A percentile compares a stretch with the other conserved stretches of the same genome.
Conservation (phyloP, 306 rosid species). For the Ceratonia siliqua region DNA sequence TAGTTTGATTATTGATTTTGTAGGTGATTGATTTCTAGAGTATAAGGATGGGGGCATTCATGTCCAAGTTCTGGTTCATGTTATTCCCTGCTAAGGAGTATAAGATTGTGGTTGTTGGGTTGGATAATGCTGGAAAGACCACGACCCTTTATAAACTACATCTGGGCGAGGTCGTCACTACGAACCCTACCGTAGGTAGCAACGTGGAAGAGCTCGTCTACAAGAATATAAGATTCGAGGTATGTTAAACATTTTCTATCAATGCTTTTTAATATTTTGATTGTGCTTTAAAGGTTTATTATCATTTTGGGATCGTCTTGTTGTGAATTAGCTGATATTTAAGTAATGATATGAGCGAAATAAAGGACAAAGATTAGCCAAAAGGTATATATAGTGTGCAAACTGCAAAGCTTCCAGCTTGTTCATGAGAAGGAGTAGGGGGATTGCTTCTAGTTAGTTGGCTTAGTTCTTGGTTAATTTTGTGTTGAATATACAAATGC, state of each 20-base stretch:
- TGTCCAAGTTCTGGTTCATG: conserved; percentile 90
- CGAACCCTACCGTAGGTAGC: conserved; percentile 97
- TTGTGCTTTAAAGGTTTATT: conserved; percentile 15
- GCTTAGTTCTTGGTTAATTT: not conserved
- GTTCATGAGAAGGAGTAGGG: not conserved
- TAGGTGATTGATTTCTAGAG: conserved; percentile 31
- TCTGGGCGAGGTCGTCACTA: conserved; percentile 96
- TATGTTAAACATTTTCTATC: conserved; percentile 6
- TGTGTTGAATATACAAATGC: not conserved
- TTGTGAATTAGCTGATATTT: not conserved
- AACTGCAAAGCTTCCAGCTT: not conserved
- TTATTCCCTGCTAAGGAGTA: conserved; percentile 89
- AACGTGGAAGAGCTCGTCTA: conserved; percentile 97
- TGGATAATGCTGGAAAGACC: conserved; percentile 97
- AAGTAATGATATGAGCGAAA: not conserved
- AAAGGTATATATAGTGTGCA: not conserved
- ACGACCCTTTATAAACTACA: conserved; percentile 95
- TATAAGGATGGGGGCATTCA: conserved; percentile 73
- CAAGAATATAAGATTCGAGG: conserved; percentile 97
- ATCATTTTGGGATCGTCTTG: too few species aligned
- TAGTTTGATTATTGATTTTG: not conserved
- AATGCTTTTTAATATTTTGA: not conserved
- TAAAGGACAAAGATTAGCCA: not conserved
- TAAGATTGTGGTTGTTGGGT: conserved; percentile 91
- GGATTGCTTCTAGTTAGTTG: not conserved